Evolutionary conservation across 2,329 filamentous ascomycete species (phyloP).

Genomic region (Gnomoniopsis sp.): DNA sequence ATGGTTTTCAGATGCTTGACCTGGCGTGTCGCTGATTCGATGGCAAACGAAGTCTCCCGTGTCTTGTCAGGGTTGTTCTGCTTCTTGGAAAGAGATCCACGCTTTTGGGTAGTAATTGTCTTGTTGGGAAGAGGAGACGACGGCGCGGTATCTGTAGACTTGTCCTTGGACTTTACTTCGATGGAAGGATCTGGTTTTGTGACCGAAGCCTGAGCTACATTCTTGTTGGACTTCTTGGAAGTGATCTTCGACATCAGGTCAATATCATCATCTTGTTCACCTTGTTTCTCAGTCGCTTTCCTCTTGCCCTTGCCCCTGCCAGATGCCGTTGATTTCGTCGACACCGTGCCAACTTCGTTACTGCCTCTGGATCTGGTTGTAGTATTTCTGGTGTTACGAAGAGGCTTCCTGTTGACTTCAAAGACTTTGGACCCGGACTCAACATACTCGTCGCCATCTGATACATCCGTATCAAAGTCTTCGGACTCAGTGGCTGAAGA

Average conservation of each 20-base stretch:
- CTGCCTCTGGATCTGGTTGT: not conserved
- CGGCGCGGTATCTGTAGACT: not conserved
- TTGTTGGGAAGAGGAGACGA: not conserved
- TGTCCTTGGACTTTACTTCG: not conserved
- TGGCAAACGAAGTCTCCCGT: not conserved
- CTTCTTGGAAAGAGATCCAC: no score
- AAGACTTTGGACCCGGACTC: not conserved
- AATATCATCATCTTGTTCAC: not conserved
- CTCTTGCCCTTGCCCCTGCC: no score
- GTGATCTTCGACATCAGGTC: not conserved
- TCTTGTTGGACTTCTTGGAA: not conserved
- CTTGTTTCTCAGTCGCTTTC: not conserved
- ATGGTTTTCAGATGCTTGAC: not conserved
- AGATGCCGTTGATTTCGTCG: no score
- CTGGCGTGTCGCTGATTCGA: not conserved
- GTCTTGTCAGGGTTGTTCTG: not conserved
- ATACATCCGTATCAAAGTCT: not conserved
- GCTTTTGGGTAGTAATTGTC: not conserved
- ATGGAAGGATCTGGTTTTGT: not conserved
- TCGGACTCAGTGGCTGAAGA: not conserved
- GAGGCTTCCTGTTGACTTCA: not conserved
- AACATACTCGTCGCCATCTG: not conserved
- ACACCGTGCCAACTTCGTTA: not conserved
- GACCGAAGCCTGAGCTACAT: not conserved
- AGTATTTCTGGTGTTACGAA: not conserved